A percentile compares a stretch with the other conserved stretches of the same genome.
These are phyloP conservation scores for Dendrostoma leiphaemia DNA, from an alignment of 2,329 filamentous ascomycete genomes.

Conservation along the genomic window DNA sequence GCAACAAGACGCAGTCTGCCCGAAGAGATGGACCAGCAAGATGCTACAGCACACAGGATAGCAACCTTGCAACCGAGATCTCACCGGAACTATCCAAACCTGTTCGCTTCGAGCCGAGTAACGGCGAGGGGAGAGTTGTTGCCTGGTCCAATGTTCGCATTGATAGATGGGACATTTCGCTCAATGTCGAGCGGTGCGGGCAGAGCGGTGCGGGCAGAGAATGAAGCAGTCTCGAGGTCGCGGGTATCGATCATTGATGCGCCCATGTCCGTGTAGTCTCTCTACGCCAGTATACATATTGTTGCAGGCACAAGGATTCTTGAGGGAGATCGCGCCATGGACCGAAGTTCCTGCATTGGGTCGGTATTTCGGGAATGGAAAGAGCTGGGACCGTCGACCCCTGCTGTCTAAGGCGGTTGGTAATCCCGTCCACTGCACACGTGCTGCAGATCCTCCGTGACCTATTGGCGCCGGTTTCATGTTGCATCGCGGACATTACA, in stretches of 20 bases:
- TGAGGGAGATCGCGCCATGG: not conserved
- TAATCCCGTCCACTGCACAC: slow-evolving; percentile 2
- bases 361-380: slow-evolving; percentile 14
- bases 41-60: not conserved
- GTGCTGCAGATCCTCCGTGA: not conserved
- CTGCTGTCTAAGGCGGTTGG: slow-evolving; percentile 5
- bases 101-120: not conserved
- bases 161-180: not conserved
- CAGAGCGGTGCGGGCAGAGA: no score
- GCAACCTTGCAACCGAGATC: no score
- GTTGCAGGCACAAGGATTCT: slow-evolving; percentile 3
- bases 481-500: no score
- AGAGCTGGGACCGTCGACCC: slow-evolving; percentile 13
- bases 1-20: slow-evolving; percentile 4
- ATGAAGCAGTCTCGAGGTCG: not conserved
- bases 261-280: not conserved
- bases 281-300: not conserved
- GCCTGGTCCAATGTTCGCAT: not conserved
- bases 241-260: not conserved
- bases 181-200: no score
- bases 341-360: slow-evolving; percentile 12
- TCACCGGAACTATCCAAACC: not conserved
- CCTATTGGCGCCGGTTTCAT: not conserved
- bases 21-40: slow-evolving; percentile 13
- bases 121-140: no score